These are phyloP conservation scores for Quercus lobata DNA, from an alignment of 331 rosid genomes.

Conservation along the genomic window DNA sequence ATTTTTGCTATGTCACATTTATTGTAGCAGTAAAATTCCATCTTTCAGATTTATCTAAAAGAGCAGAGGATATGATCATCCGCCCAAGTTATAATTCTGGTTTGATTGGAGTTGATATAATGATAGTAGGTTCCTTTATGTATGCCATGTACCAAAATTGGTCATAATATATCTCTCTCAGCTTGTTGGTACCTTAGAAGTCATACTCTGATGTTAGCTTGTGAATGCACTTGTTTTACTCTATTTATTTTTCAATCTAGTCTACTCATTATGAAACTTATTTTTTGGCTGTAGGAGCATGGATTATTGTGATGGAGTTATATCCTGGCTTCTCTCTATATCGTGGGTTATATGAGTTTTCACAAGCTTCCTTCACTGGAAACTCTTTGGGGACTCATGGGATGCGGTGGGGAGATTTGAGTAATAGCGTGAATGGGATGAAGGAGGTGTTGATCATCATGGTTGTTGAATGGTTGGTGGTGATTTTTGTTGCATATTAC, in stretches of 20 bases:
- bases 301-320: slow-evolving; percentile 68
- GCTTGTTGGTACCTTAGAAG: background rate
- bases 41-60: background rate
- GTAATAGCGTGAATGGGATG: slow-evolving; percentile 66
- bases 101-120: slow-evolving; percentile 8
- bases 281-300: slow-evolving; percentile 42
- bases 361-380: slow-evolving; percentile 45
- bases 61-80: background rate
- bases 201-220: background rate
- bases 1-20: background rate
- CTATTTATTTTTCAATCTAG: background rate
- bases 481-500: slow-evolving; percentile 59
- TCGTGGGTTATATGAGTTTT: slow-evolving; percentile 83
- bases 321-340: slow-evolving; percentile 83
- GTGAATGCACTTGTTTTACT: background rate
- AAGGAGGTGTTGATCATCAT: slow-evolving; percentile 60
- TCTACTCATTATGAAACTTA: background rate
- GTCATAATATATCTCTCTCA: background rate
- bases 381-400: slow-evolving; percentile 48
- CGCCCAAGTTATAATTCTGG: background rate
- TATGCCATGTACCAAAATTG: background rate
- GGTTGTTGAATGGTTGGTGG: slow-evolving; percentile 72
- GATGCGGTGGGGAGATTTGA: slow-evolving; percentile 79
- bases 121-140: background rate
- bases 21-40: background rate